Evolutionary conservation across 495 filamentous ascomycete species (phyloP).

Genomic region (Trichoderma gamsii): DNA sequence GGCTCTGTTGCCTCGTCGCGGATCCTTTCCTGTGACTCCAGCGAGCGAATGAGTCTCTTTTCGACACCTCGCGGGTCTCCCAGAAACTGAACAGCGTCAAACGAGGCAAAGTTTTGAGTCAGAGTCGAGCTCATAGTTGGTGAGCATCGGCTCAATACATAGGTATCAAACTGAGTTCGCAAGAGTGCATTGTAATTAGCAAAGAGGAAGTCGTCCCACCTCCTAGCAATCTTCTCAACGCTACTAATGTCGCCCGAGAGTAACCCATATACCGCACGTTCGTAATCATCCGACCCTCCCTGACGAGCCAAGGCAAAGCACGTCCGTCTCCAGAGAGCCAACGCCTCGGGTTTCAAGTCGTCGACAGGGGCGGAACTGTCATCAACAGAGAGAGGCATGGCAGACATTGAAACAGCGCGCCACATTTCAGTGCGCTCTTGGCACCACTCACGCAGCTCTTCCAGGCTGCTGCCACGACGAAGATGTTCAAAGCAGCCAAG

Average conservation of each 20-base stretch:
- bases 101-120: slow-evolving; percentile 41
- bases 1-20: slow-evolving; percentile 46
- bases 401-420: slow-evolving; percentile 67
- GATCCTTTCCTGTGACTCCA: slow-evolving; percentile 44
- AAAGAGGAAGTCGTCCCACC: slow-evolving; percentile 90
- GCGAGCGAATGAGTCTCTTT: slow-evolving; percentile 42
- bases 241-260: slow-evolving; percentile 75
- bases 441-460: slow-evolving; percentile 74
- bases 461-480: slow-evolving; percentile 64
- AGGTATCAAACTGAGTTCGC: slow-evolving; percentile 59
- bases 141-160: slow-evolving; percentile 44
- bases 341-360: slow-evolving; percentile 38
- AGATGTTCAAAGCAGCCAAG: slow-evolving; percentile 84
- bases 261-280: slow-evolving; percentile 83
- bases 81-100: slow-evolving; percentile 49
- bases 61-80: slow-evolving; percentile 46
- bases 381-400: slow-evolving; percentile 42
- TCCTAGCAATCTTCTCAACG: slow-evolving; percentile 67
- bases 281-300: slow-evolving; percentile 63
- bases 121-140: slow-evolving; percentile 34
- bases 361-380: slow-evolving; percentile 32
- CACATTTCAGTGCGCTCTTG: slow-evolving; percentile 71
- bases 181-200: slow-evolving; percentile 80
- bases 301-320: slow-evolving; percentile 70
- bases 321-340: slow-evolving; percentile 71